These are phyloP conservation scores for Penicillium freii DNA, from an alignment of 2,329 filamentous ascomycete species.

Conservation along the genomic window DNA sequence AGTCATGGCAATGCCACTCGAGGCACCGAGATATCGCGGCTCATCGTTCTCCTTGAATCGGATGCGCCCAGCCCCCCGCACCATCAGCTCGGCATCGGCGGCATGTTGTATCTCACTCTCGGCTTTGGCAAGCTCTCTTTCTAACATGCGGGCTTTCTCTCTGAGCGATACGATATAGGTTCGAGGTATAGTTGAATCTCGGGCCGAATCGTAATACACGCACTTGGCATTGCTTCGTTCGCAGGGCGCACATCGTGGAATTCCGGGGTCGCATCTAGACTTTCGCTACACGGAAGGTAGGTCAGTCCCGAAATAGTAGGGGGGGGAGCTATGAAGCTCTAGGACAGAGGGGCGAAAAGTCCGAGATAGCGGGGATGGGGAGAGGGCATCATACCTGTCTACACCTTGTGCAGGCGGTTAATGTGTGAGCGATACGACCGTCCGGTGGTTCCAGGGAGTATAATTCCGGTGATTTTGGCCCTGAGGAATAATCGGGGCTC, in stretches of 20 bases:
- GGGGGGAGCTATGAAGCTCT: background rate
- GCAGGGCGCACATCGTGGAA: constrained; percentile 89
- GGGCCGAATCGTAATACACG: constrained; percentile 91
- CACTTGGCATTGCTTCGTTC: constrained; percentile 87
- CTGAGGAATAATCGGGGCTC: constrained; percentile 16
- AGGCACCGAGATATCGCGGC: constrained; percentile 85
- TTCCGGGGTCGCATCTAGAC: constrained; percentile 88
- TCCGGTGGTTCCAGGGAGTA: constrained; percentile 31
- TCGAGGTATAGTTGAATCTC: constrained; percentile 80
- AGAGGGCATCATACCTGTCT: constrained; percentile 44
- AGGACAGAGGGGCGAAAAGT: background rate
- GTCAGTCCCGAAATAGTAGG: constrained; percentile 12
- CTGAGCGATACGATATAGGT: constrained; percentile 91
- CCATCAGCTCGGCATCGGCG: constrained; percentile 75
- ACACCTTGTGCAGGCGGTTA: constrained; percentile 51
- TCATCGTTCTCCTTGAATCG: constrained; percentile 83
- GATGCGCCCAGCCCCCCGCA: constrained; percentile 82
- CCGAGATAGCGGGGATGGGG: background rate
- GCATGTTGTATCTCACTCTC: constrained; percentile 73
- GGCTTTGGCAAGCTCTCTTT: constrained; percentile 74
- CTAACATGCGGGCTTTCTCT: constrained; percentile 76
- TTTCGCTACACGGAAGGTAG: constrained; percentile 64
- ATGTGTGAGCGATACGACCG: constrained; percentile 46
- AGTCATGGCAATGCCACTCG: constrained; percentile 93
- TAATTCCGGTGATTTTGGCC: constrained; percentile 26